These are phyloP conservation scores for Globisporangium cederbergense DNA, from an alignment of 352 stramenopile species.

Conservation along the genomic window DNA sequence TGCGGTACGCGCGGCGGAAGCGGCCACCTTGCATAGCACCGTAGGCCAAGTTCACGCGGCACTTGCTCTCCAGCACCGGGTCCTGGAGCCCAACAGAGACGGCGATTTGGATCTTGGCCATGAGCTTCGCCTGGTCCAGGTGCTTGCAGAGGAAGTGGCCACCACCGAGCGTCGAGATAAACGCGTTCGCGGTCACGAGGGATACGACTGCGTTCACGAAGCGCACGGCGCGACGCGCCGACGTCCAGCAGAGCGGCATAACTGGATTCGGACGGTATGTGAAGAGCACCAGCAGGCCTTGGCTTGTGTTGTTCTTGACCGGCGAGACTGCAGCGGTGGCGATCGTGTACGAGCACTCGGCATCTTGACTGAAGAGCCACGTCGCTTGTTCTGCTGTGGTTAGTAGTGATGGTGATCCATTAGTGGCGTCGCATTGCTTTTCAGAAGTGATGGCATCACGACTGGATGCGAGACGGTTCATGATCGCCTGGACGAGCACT, in stretches of 20 bases:
- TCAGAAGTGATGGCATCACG: background rate
- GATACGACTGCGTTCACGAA: slow-evolving; percentile 70
- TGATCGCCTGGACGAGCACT: background rate
- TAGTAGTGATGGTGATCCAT: background rate
- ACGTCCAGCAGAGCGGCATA: slow-evolving; percentile 58
- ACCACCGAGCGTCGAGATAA: slow-evolving; percentile 79
- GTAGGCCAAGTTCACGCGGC: slow-evolving; percentile 78
- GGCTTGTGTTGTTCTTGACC: background rate
- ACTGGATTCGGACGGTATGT: slow-evolving; percentile 43
- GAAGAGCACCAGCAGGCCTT: slow-evolving; percentile 31
- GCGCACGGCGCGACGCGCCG: slow-evolving; percentile 53
- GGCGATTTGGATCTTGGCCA: slow-evolving; percentile 78
- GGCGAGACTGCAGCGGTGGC: background rate
- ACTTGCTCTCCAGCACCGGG: slow-evolving; percentile 77
- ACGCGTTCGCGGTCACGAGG: slow-evolving; percentile 78
- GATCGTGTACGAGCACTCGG: slow-evolving; percentile 18
- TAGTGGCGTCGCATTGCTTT: background rate
- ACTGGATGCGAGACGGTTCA: background rate
- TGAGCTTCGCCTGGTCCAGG: slow-evolving; percentile 59
- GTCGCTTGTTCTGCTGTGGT: background rate
- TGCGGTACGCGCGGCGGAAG: slow-evolving; percentile 51
- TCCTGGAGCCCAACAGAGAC: slow-evolving; percentile 72
- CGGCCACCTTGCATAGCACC: slow-evolving; percentile 67
- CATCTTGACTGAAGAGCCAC: slow-evolving; percentile 17
- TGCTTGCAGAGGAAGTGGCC: slow-evolving; percentile 80